phyloP scores from a whole-genome alignment of 805 yeast species.

The Candida pseudoglaebosa region DNA sequence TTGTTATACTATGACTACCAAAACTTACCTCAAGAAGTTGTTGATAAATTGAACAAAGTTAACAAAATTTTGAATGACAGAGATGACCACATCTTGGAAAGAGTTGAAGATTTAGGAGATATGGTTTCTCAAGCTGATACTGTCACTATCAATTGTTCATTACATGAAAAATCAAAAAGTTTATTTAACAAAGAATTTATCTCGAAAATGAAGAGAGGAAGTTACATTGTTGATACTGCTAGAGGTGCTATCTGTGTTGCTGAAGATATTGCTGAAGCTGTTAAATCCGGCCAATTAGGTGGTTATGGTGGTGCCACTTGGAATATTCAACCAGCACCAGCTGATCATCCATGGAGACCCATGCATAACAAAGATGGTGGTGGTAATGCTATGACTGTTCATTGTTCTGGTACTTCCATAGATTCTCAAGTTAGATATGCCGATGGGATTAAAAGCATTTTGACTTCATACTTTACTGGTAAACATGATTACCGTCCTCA shows the following conservation, averaged over 20 bases:
- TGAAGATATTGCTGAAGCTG: conserved; percentile 73
- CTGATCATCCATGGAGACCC: conserved; percentile 71
- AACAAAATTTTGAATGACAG: conserved; percentile 43
- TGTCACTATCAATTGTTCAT: conserved; percentile 74
- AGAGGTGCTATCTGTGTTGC: conserved; percentile 77
- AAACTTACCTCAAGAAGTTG: conserved; percentile 52
- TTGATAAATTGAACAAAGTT: conserved; percentile 33
- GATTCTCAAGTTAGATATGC: conserved; percentile 80
- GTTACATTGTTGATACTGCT: conserved; percentile 74
- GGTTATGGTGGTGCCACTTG: conserved; percentile 88
- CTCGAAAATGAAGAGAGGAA: conserved; percentile 68
- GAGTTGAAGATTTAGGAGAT: conserved; percentile 59
- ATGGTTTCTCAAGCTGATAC: conserved; percentile 65
- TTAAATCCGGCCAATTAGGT: conserved; percentile 60
- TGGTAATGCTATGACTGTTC: conserved; percentile 86
- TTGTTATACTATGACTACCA: conserved; percentile 74
- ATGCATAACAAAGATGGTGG: conserved; percentile 63
- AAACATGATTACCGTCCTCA: conserved; percentile 67
- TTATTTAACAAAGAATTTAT: conserved; percentile 62
- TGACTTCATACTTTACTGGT: conserved; percentile 58
- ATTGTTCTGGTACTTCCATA: conserved; percentile 72
- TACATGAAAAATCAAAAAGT: conserved; percentile 66
- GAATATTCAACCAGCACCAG: conserved; percentile 82
- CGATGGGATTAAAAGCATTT: conserved; percentile 61
- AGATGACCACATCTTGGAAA: conserved; percentile 51